Percentiles rank a stretch among this genome's conserved stretches.
Conservation (phyloP, 306 rosid species). For the Hylodesmum podocarpum region DNA sequence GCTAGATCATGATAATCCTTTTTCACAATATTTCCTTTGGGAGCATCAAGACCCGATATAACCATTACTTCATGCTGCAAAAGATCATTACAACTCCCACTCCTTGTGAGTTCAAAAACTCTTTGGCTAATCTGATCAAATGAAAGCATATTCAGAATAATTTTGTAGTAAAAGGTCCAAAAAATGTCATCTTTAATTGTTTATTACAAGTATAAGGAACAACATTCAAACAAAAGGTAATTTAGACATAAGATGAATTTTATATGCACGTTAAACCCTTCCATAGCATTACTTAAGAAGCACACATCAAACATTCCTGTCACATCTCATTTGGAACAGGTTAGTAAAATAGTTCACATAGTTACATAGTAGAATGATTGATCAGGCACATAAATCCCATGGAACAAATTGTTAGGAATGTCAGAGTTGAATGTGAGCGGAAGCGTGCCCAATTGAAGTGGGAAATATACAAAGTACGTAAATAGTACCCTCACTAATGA, state of each 20-base stretch:
- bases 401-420: no score
- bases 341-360: conserved; percentile 6
- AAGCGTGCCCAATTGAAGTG: no score
- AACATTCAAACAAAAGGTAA: background rate
- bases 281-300: background rate
- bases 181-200: background rate
- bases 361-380: background rate
- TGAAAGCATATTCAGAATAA: conserved; percentile 19
- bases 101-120: conserved; percentile 67
- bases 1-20: conserved; percentile 19
- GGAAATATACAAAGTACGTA: no score
- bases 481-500: no score
- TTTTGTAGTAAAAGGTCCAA: background rate
- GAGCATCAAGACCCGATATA: conserved; percentile 31
- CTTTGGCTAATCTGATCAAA: conserved; percentile 75
- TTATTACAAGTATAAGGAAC: background rate
- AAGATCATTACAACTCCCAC: conserved; percentile 35
- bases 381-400: background rate
- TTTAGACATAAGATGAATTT: background rate
- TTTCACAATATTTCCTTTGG: conserved; percentile 30
- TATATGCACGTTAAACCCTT: background rate
- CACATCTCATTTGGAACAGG: no score
- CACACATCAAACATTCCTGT: background rate
- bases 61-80: conserved; percentile 45
- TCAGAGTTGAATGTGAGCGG: no score